phyloP scores from a whole-genome alignment of 306 rosid genomes.

The Rubus idaeus region DNA sequence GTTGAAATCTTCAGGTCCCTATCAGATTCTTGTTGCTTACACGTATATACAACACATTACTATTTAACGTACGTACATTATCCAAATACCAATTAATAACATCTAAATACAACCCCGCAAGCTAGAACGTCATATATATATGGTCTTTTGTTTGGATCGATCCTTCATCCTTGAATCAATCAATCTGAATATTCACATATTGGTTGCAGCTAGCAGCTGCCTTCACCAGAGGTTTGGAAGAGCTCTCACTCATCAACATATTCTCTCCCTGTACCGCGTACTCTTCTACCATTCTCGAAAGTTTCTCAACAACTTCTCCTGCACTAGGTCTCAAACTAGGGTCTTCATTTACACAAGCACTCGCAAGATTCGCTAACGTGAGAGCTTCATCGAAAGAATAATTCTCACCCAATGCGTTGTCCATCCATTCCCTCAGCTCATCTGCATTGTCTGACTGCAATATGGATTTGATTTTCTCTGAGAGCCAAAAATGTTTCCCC shows the following conservation, averaged over 20 bases:
- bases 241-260: conserved; percentile 55
- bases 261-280: conserved; percentile 46
- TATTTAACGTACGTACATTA: not conserved
- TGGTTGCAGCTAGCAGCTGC: conserved; percentile 39
- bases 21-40: conserved; percentile 31
- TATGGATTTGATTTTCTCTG: conserved; percentile 51
- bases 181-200: conserved; percentile 29
- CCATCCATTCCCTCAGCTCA: conserved; percentile 80
- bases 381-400: conserved; percentile 69
- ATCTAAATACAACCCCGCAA: not conserved
- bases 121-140: not conserved
- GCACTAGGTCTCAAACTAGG: conserved; percentile 62
- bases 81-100: not conserved
- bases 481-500: conserved; percentile 45
- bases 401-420: conserved; percentile 63
- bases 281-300: conserved; percentile 63
- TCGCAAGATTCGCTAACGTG: conserved; percentile 54
- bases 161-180: not conserved
- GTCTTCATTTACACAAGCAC: conserved; percentile 74
- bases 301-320: conserved; percentile 59
- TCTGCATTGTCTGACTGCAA: conserved; percentile 54
- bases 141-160: not conserved
- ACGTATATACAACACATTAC: conserved; percentile 8
- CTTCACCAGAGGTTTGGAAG: conserved; percentile 65
- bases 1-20: conserved; percentile 18